Conservation (phyloP, 352 stramenopile species). For the Thalassiosira exigua region DNA sequence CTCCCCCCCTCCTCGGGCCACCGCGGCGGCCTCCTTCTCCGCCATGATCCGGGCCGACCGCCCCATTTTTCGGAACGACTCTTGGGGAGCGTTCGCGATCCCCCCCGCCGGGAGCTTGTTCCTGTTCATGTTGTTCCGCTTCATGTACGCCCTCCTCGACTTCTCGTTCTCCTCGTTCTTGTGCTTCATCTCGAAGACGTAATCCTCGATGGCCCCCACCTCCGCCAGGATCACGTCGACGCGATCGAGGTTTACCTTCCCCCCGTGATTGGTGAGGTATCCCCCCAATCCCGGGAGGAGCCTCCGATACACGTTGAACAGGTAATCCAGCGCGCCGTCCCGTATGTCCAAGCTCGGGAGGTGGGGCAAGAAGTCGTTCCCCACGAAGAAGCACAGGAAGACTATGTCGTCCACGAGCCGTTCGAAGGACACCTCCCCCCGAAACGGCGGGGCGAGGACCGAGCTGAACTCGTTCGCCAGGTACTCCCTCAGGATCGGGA, state of each 20-base stretch:
- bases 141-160: slow-evolving; percentile 54
- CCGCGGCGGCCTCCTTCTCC: slow-evolving; percentile 47
- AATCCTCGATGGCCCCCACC: slow-evolving; percentile 74
- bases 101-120: slow-evolving; percentile 53
- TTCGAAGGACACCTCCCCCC: slow-evolving; percentile 88
- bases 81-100: slow-evolving; percentile 43
- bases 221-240: slow-evolving; percentile 91
- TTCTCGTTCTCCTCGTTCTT: slow-evolving; percentile 57
- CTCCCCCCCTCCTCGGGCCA: slow-evolving; percentile 51
- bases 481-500: slow-evolving; percentile 95
- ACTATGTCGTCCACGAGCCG: slow-evolving; percentile 99
- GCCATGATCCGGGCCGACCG: slow-evolving; percentile 71
- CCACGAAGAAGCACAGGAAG: slow-evolving; percentile 98
- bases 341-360: slow-evolving; percentile 98
- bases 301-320: slow-evolving; percentile 93
- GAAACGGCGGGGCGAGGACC: slow-evolving; percentile 88
- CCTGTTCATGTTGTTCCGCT: slow-evolving; percentile 50
- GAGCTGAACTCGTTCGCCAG: slow-evolving; percentile 95
- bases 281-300: slow-evolving; percentile 86
- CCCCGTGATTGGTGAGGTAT: slow-evolving; percentile 93
- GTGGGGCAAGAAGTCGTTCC: slow-evolving; percentile 99
- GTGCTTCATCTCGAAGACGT: slow-evolving; percentile 81
- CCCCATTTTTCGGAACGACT: slow-evolving; percentile 53
- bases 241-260: slow-evolving; percentile 89
- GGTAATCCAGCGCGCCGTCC: slow-evolving; percentile 95